Evolutionary conservation across 2,329 filamentous ascomycete genomes (phyloP), one percentile per base, ranked within the genome.

Genomic region (Fusarium stilboides): DNA sequence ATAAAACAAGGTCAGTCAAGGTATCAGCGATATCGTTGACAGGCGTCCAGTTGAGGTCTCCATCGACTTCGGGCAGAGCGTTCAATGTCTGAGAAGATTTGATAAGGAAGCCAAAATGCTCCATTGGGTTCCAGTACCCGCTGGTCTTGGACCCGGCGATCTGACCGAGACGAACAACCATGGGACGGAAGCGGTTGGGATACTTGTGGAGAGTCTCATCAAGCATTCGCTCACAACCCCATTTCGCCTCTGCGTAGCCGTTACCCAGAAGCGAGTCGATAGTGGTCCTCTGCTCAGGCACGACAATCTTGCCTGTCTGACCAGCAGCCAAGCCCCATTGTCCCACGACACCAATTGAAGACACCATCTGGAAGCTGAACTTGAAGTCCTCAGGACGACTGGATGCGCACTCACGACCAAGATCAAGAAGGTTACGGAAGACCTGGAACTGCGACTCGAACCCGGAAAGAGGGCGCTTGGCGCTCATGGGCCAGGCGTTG

Each of bases 401-500:
- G 0, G 65, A 68, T 12, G 65, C 65, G 0, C 56, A 55, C 2
- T 52, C 50, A 0, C 31, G 39, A 3, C 65, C 34, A 0, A 68
- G 36, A 13, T 68, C 60, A 6, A 68, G 45, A 8, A 68, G 65
- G 2, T 69, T 68, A 19, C 67, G 69, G 45, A 71, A 68, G 7
- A 71, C 57, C 1, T 72, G 67, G 54, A 72, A 72, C 33, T 72
- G 69, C 0, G 69, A 43, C 43, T 72, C 69, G 4, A 72, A 72
- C 5, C 69, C 69, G 0, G 67, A 50, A 0, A 72, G 51, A 0
- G 67, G 51, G 3, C 69, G 69, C 43, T 72, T 72, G 4, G 69
- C 69, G 10, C 69, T 72, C 69, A 72, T 72, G 6, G 69, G 69
- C 69, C 69, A 72, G 5, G 69, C 69, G 13, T 72, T 72, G 22